Conservation (phyloP, 2,329 filamentous ascomycete genomes). For the Microcyclospora pomicola region DNA sequence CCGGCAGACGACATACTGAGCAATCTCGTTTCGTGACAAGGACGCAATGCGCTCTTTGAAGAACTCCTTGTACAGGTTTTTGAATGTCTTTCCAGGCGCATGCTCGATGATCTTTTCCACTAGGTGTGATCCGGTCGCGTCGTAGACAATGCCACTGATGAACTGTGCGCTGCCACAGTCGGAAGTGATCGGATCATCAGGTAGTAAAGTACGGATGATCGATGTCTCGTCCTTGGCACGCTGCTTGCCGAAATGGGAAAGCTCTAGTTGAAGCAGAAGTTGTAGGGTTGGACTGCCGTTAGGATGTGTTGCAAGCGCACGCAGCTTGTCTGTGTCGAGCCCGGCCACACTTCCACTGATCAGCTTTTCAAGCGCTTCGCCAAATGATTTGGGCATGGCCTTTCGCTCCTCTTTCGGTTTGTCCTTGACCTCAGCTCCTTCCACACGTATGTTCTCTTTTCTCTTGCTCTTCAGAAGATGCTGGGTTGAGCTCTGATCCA, state of each 20-base stretch:
- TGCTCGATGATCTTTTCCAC: constrained; percentile 73
- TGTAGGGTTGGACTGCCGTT: constrained; percentile 91
- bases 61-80: constrained; percentile 65
- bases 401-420: constrained; percentile 26
- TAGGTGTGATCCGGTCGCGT: constrained; percentile 76
- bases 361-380: constrained; percentile 63
- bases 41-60: constrained; percentile 69
- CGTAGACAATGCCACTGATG: constrained; percentile 76
- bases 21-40: constrained; percentile 77
- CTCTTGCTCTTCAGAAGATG: constrained; percentile 79
- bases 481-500: constrained; percentile 55
- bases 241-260: constrained; percentile 56
- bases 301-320: constrained; percentile 73
- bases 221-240: constrained; percentile 51
- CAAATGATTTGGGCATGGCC: constrained; percentile 65
- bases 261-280: constrained; percentile 73
- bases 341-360: constrained; percentile 61
- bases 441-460: constrained; percentile 66
- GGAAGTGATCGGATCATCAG: constrained; percentile 63
- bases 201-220: constrained; percentile 64
- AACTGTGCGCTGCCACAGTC: constrained; percentile 63
- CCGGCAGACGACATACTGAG: constrained; percentile 72
- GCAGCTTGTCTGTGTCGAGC: constrained; percentile 66
- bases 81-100: constrained; percentile 80
- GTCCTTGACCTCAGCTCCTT: constrained; percentile 27